Conservation (phyloP, 2,329 filamentous ascomycete species). For the Hypoxylon sp. region DNA sequence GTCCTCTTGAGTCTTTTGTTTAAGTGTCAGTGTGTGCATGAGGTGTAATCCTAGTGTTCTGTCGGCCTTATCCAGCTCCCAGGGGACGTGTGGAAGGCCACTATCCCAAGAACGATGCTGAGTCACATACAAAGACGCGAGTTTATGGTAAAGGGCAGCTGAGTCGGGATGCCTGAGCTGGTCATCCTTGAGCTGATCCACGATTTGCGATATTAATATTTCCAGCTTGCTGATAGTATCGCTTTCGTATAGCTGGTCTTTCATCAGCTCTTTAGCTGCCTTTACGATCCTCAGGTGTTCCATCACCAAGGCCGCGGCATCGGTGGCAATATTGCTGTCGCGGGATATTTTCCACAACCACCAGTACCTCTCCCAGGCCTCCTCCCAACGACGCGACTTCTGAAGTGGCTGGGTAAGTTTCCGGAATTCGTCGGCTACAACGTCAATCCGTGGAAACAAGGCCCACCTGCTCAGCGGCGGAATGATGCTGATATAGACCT, state of each 20-base stretch:
- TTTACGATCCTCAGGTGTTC: constrained; percentile 34
- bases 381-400: constrained; percentile 25
- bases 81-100: too few species aligned
- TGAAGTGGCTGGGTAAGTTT: constrained; percentile 33
- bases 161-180: too few species aligned
- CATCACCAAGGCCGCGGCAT: constrained; percentile 35
- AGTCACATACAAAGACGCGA: constrained; percentile 13
- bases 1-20: too few species aligned
- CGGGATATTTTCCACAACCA: constrained; percentile 30
- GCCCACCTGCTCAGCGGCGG: constrained; percentile 42
- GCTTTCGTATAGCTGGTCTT: not conserved
- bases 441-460: constrained; percentile 30
- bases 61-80: too few species aligned
- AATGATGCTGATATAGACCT: constrained; percentile 48
- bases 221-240: not conserved
- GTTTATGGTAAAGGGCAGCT: too few species aligned
- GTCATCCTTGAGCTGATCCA: constrained; percentile 1
- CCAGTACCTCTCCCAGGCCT: constrained; percentile 32
- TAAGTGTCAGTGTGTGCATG: too few species aligned
- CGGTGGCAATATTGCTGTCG: constrained; percentile 2
- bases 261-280: constrained; percentile 12
- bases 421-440: constrained; percentile 27
- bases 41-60: too few species aligned
- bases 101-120: constrained; percentile 8
- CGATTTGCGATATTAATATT: too few species aligned